Evolutionary conservation across 176 grass and related monocot genomes (phyloP), one percentile per base, ranked within the genome.

Genomic region (Triticum dicoccoides): DNA sequence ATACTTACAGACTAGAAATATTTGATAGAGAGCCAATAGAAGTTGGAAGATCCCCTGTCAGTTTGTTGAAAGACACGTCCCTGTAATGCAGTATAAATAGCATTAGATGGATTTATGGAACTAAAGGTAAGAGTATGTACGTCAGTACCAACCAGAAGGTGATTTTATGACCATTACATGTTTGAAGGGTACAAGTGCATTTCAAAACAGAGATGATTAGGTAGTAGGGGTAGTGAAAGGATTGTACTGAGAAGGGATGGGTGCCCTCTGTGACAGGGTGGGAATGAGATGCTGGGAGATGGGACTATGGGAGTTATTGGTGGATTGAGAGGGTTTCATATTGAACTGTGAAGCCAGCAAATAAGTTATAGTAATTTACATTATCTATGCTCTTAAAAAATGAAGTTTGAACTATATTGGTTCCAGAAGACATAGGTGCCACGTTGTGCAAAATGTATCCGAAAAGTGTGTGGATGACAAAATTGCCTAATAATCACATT

Each of bases 41-140:
- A 75, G 78, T 91, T 81, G 97, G 97, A 87, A 99, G 89, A 85
- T 89, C 85, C 85, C 97, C 97, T 24, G 89, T 82, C 83, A 99
- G 91, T 77, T 91, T 79, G 89, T 99, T 99, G 90, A 97, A 99
- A 71, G 97, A 99, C 24, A 99, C 63, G 61, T 99, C 97, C 85
- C 97, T 99, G 92, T 59, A 79, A 96, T 87, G 79, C 39, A 79
- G 42, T 82, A 27, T 34, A 80, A 80, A 71, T 85, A 77, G 49
- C 73, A 90, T 93, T 81, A 95, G 77, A 88, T 84, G 56, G 61
- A 87, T 72, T 82, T 66, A 78, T 65, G 32, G 82, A 86, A 86
- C 73, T 65, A 89, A 64, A 41, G 61, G 5, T 54, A 30, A 69
- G 38, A 85, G 77, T 69, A 42, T 23, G 17, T 30, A 65, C 37